phyloP scores from a whole-genome alignment of 208 protist genomes.

The Leptomonas seymouri region DNA sequence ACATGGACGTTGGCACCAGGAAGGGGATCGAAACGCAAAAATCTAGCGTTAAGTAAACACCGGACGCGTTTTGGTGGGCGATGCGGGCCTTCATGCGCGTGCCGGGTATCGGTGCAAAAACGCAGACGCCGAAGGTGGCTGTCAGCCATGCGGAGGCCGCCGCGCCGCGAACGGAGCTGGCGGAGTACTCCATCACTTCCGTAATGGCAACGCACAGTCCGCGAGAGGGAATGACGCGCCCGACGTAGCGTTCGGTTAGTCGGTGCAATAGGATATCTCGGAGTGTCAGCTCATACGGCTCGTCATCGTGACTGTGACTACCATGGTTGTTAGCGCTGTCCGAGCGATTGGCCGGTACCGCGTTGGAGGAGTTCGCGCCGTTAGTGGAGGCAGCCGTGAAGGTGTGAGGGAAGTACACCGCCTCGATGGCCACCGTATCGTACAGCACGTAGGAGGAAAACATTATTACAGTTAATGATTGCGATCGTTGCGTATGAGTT shows the following conservation, averaged over 20 bases:
- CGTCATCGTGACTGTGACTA: slow-evolving; percentile 1
- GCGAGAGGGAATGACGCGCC: slow-evolving; percentile 58
- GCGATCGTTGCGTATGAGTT: background rate
- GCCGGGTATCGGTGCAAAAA: slow-evolving; percentile 60
- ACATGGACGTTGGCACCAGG: slow-evolving; percentile 52
- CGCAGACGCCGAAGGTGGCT: slow-evolving; percentile 63
- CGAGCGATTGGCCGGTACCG: too few species aligned
- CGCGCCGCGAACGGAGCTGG: slow-evolving; percentile 48
- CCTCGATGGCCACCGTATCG: slow-evolving; percentile 80
- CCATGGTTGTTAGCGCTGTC: background rate
- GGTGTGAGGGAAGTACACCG: slow-evolving; percentile 70
- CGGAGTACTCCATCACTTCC: slow-evolving; percentile 57
- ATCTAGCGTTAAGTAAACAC: slow-evolving; percentile 61
- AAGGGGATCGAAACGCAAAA: slow-evolving; percentile 66
- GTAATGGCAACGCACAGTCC: slow-evolving; percentile 78
- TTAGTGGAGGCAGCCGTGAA: background rate
- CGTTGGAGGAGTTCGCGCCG: too few species aligned
- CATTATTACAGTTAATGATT: too few species aligned
- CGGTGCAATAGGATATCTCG: slow-evolving; percentile 68
- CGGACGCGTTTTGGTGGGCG: slow-evolving; percentile 38
- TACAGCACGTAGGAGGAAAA: slow-evolving; percentile 72
- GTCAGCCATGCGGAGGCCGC: slow-evolving; percentile 76
- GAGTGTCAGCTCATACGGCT: slow-evolving; percentile 41
- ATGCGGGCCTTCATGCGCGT: slow-evolving; percentile 68
- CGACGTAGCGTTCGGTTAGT: slow-evolving; percentile 84